phyloP scores from a whole-genome alignment of 148 eudicot genomes.

The Vaccinium corymbosum region DNA sequence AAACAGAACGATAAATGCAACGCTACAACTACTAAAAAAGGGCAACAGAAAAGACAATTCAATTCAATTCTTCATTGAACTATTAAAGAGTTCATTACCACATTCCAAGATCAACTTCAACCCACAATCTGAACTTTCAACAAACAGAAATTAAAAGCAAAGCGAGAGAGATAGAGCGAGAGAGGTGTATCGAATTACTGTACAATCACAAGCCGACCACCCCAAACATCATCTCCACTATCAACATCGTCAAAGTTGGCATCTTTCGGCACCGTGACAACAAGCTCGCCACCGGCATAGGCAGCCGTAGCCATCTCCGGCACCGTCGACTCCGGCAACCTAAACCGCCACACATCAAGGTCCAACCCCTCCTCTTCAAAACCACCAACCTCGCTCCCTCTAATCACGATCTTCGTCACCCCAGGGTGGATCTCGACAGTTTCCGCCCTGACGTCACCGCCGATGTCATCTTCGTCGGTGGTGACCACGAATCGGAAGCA shows the following conservation, averaged over 20 bases:
- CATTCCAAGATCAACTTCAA: not conserved
- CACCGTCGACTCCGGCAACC: conserved; percentile 50
- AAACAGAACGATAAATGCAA: no score
- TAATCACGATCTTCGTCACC: conserved; percentile 74
- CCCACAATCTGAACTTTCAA: conserved; percentile 10
- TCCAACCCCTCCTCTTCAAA: conserved; percentile 39
- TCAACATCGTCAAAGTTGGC: conserved; percentile 21
- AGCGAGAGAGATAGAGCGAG: conserved; percentile 1
- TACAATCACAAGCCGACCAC: conserved; percentile 32
- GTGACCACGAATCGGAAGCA: conserved; percentile 52
- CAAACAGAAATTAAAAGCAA: conserved; percentile 2
- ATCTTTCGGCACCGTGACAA: conserved; percentile 68
- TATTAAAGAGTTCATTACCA: conserved; percentile 7
- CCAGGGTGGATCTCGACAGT: conserved; percentile 75
- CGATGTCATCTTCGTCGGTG: conserved; percentile 40
- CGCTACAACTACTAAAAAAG: not conserved
- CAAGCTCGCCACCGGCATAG: conserved; percentile 55
- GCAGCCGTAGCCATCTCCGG: conserved; percentile 64
- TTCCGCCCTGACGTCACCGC: conserved; percentile 49
- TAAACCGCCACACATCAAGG: conserved; percentile 75
- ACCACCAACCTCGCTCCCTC: conserved; percentile 30
- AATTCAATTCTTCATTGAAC: conserved; percentile 5
- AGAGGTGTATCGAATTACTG: conserved; percentile 19
- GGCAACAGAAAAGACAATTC: not conserved
- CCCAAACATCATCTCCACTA: conserved; percentile 13